phyloP scores from a whole-genome alignment of 1,139 yeast species.

The Citeromyces siamensis region DNA sequence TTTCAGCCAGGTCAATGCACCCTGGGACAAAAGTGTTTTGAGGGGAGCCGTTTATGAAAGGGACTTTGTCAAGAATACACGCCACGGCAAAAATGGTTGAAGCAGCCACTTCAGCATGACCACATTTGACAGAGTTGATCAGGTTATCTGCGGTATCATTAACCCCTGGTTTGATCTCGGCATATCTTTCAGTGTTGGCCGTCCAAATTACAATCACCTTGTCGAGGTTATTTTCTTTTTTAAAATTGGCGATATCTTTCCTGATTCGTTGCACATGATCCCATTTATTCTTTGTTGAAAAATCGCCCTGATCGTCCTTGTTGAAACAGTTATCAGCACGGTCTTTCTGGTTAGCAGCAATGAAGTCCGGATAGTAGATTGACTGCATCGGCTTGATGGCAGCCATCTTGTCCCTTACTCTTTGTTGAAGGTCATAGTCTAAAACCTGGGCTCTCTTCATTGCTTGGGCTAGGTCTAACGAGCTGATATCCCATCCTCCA shows the following conservation, averaged over 20 bases:
- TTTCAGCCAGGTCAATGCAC: constrained; percentile 79
- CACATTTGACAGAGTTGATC: constrained; percentile 57
- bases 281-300: constrained; percentile 63
- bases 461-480: constrained; percentile 59
- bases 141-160: constrained; percentile 84
- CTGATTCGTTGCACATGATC: constrained; percentile 81
- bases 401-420: constrained; percentile 56
- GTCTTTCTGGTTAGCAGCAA: constrained; percentile 87
- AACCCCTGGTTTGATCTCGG: constrained; percentile 66
- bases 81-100: constrained; percentile 92
- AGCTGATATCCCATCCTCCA: constrained; percentile 92
- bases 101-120: constrained; percentile 81
- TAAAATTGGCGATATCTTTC: constrained; percentile 72
- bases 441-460: constrained; percentile 81
- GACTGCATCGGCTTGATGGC: constrained; percentile 67
- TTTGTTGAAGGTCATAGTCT: constrained; percentile 73
- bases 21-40: constrained; percentile 98
- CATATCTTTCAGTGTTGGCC: constrained; percentile 92
- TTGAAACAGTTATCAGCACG: constrained; percentile 85
- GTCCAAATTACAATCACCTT: constrained; percentile 92
- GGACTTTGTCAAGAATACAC: constrained; percentile 72
- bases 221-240: constrained; percentile 60
- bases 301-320: constrained; percentile 30
- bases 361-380: constrained; percentile 90
- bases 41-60: constrained; percentile 94